Evolutionary conservation across 208 protist genomes (phyloP), one percentile per base, ranked within the genome.

Genomic region (Leishmania braziliensis): DNA sequence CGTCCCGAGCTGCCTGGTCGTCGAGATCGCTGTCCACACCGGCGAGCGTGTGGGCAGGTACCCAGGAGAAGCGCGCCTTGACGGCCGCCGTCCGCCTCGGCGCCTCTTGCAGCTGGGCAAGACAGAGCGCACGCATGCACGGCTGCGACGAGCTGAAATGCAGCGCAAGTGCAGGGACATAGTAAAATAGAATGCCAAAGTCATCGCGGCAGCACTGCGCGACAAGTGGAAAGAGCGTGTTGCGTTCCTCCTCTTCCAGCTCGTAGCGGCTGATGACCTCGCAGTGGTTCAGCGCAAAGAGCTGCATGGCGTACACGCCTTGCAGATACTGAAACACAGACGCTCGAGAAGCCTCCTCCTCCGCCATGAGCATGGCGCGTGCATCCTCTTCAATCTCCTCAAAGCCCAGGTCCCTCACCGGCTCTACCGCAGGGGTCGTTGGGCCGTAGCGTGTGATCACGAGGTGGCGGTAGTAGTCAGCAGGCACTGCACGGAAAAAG

Each of bases 401-500:
- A 23, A 94, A 63, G 12, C 84, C 86, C 36, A 84, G 79, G 20
- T 93, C 89, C 39, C 77, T 26, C 26, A 60, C 53, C 50, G 75
- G 26, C 3, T 69, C 75, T 5, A 63, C 33, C 23, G 50, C n/a
- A 16, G 56, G 33, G n/a, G 53, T 50, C 14, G 39, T 90, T 48
- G 66, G 54, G 5, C 90, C 90, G 68, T 89, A 89, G n/a, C 89
- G 87, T 16, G 91, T 69, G 0, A 89, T 77, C 39, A 89, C 90
- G 0, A 88, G 20, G 29, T 82, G 58, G 56, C 92, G 90, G 79
- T 94, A 96, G 82, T 90, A 95, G 20, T 92, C 89, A 0, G 91
- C 85, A 20, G 93, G 91, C 8, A 88, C 91, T 3, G 84, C 73
- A 56, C 86, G 88, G 73, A 94, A 94, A 18, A 94, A 85, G 14